These are phyloP conservation scores for Gnomoniopsis sp. DNA, from an alignment of 2,329 filamentous ascomycete genomes.

Conservation along the genomic window DNA sequence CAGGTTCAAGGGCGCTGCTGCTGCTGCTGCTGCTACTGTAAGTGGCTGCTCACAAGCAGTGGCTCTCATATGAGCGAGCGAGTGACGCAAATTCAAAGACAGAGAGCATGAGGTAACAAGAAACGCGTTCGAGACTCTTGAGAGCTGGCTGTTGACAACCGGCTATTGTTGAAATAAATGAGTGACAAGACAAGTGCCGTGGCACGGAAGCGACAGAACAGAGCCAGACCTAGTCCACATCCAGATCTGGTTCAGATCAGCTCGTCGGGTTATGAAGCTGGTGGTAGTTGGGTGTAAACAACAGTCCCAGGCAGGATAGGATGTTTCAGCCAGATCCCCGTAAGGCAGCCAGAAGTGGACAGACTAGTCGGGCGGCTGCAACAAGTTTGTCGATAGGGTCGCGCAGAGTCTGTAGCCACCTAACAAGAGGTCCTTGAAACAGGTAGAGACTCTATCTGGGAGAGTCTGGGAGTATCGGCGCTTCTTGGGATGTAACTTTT, in stretches of 20 bases:
- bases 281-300: conserved; percentile 3
- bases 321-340: neutral
- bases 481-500: neutral
- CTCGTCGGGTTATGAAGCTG: neutral
- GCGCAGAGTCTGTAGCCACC: conserved; percentile 5
- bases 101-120: conserved; percentile 6
- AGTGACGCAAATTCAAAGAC: conserved; percentile 12
- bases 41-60: conserved; percentile 7
- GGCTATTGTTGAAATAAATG: neutral
- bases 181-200: conserved; percentile 12
- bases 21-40: neutral
- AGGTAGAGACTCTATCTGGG: neutral
- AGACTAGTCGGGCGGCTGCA: neutral
- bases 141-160: neutral
- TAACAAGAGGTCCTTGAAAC: conserved; percentile 7
- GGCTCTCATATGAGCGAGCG: conserved; percentile 3
- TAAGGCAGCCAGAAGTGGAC: neutral
- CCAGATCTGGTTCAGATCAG: neutral
- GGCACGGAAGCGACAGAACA: conserved; percentile 9
- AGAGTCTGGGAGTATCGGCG: neutral
- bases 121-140: neutral
- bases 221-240: neutral
- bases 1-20: neutral
- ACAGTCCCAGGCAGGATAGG: neutral
- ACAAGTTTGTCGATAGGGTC: conserved; percentile 3